Conservation (phyloP, 140 eudicot genomes). For the Anethum foeniculum region DNA sequence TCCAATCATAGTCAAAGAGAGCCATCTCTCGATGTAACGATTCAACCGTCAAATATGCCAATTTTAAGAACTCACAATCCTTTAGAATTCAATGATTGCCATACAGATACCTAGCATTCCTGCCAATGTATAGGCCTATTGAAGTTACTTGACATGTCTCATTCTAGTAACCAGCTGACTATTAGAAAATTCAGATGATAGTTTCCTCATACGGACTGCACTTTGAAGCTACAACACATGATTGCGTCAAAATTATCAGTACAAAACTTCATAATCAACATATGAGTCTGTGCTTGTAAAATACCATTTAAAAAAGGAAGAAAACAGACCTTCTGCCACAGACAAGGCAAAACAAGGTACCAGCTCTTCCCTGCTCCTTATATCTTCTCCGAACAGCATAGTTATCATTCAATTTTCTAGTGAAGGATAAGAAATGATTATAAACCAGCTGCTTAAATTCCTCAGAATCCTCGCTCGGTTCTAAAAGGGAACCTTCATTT, state of each 20-base stretch:
- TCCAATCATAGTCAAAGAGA: background rate
- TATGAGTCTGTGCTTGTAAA: conserved; percentile 18
- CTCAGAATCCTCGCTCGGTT: conserved; percentile 37
- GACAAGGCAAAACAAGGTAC: conserved; percentile 69
- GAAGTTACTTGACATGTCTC: background rate
- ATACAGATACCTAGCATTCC: background rate
- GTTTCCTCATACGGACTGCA: background rate
- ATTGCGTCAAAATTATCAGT: conserved; percentile 15
- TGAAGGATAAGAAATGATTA: conserved; percentile 33
- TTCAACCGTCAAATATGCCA: background rate
- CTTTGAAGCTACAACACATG: conserved; percentile 14
- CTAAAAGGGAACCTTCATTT: conserved; percentile 20
- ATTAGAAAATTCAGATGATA: background rate
- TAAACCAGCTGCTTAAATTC: conserved; percentile 45
- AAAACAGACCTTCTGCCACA: conserved; percentile 66
- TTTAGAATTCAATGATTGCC: background rate
- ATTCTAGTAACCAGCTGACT: background rate
- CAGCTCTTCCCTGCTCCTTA: conserved; percentile 61
- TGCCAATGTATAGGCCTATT: background rate
- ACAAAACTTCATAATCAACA: conserved; percentile 11
- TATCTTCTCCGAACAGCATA: conserved; percentile 39
- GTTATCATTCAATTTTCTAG: conserved; percentile 45
- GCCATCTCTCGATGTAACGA: background rate
- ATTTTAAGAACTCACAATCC: background rate
- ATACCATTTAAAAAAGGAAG: conserved; percentile 19